Percentiles rank a stretch among this genome's conserved stretches.
Evolutionary conservation across 2,329 filamentous ascomycete genomes (phyloP).

Genomic region (Piedraia hortae): DNA sequence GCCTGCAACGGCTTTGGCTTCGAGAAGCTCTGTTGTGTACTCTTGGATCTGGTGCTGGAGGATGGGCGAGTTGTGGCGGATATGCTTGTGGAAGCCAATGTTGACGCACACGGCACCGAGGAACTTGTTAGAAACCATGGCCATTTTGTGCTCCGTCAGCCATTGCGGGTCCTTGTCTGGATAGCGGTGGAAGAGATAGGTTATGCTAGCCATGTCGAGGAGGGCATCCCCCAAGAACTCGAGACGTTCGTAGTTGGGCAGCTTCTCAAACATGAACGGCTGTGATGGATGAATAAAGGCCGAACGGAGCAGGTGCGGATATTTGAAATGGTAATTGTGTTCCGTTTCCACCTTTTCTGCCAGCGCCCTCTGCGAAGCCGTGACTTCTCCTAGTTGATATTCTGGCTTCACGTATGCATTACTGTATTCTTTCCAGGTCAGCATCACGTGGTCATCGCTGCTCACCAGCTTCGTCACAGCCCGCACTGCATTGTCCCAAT

Average conservation of each 20-base stretch:
- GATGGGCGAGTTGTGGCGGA: slow-evolving; percentile 26
- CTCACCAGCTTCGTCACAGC: slow-evolving; percentile 44
- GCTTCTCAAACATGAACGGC: slow-evolving; percentile 41
- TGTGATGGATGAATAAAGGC: slow-evolving; percentile 78
- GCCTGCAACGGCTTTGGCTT: slow-evolving; percentile 21
- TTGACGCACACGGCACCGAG: slow-evolving; percentile 55
- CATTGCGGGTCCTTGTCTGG: slow-evolving; percentile 72
- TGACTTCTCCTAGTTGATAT: slow-evolving; percentile 37
- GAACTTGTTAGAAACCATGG: slow-evolving; percentile 96
- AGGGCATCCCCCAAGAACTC: slow-evolving; percentile 82
- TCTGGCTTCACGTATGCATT: slow-evolving; percentile 36
- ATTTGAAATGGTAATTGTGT: slow-evolving; percentile 39
- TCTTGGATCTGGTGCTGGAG: slow-evolving; percentile 24
- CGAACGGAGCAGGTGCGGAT: slow-evolving; percentile 49
- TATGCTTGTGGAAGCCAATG: slow-evolving; percentile 48
- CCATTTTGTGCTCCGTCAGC: slow-evolving; percentile 91
- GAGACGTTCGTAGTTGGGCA: slow-evolving; percentile 70
- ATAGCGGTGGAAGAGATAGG: slow-evolving; percentile 50
- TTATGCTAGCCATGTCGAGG: slow-evolving; percentile 62
- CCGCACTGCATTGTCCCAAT: slow-evolving; percentile 32
- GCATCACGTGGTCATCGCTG: slow-evolving; percentile 40
- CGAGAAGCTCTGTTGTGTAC: slow-evolving; percentile 30
- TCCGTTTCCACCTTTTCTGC: slow-evolving; percentile 33
- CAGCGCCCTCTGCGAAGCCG: slow-evolving; percentile 40
- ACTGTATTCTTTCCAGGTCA: slow-evolving; percentile 45